These are phyloP conservation scores for Martiniozyma asiatica DNA, from an alignment of 1,139 yeast genomes.

Conservation along the genomic window DNA sequence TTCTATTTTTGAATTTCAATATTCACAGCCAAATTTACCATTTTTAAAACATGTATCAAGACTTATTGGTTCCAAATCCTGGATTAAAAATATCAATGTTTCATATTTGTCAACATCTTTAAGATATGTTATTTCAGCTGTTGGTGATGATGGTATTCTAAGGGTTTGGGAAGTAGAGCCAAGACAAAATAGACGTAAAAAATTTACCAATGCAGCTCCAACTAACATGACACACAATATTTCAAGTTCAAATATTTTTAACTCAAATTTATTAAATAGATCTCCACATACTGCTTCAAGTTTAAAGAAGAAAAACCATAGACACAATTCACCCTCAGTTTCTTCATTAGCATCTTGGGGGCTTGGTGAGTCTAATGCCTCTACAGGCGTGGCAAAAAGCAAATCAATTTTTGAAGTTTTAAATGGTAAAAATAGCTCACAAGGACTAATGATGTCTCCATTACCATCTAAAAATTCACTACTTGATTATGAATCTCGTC, in stretches of 20 bases:
- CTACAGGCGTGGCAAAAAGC: too few species aligned
- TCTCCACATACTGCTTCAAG: neutral
- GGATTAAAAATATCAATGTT: conserved; percentile 40
- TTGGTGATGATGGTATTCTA: conserved; percentile 61
- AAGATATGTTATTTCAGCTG: conserved; percentile 47
- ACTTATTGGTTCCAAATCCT: conserved; percentile 58
- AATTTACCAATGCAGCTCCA: neutral
- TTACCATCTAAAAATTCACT: too few species aligned
- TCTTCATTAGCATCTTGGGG: conserved; percentile 1
- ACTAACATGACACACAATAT: neutral
- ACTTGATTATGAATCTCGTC: too few species aligned
- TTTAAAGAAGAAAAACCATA: neutral
- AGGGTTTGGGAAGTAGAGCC: conserved; percentile 68
- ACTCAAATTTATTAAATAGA: neutral
- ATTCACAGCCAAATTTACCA: conserved; percentile 15
- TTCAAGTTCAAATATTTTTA: neutral
- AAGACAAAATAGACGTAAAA: conserved; percentile 16
- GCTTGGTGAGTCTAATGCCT: too few species aligned
- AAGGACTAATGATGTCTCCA: too few species aligned
- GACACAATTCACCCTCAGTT: neutral
- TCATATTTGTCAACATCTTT: conserved; percentile 26
- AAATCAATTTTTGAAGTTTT: conserved; percentile 1
- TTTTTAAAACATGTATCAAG: conserved; percentile 31
- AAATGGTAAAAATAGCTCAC: neutral
- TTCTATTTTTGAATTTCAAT: conserved; percentile 37